phyloP scores from a whole-genome alignment of 2,329 filamentous ascomycete species.

The Triangularia setosa region DNA sequence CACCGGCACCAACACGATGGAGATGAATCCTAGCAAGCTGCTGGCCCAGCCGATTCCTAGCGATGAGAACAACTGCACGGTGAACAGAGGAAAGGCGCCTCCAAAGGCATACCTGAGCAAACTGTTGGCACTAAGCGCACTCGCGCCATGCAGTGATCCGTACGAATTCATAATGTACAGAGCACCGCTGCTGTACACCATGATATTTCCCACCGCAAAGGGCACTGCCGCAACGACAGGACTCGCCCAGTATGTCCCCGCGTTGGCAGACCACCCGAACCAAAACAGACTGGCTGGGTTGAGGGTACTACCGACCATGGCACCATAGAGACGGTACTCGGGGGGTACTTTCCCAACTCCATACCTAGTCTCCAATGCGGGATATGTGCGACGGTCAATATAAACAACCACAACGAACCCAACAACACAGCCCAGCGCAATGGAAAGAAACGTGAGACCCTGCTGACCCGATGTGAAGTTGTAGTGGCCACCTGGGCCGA shows the following conservation, averaged over 20 bases:
- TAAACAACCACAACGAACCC: slow-evolving; percentile 6
- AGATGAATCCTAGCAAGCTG: slow-evolving; percentile 9
- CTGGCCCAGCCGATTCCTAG: slow-evolving; percentile 12
- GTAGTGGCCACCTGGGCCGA: slow-evolving; percentile 24
- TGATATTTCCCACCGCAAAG: slow-evolving; percentile 12
- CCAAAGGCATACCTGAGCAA: slow-evolving; percentile 9
- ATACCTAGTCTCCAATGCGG: slow-evolving; percentile 3
- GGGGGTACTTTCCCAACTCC: slow-evolving; percentile 8
- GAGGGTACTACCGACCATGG: slow-evolving; percentile 12
- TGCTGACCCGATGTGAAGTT: slow-evolving; percentile 20
- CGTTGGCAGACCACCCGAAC: slow-evolving; percentile 13
- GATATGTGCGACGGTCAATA: slow-evolving; percentile 10
- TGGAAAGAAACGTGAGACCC: slow-evolving; percentile 15
- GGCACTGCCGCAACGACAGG: slow-evolving; percentile 10
- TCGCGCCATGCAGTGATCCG: slow-evolving; percentile 6
- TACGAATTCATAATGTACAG: slow-evolving; percentile 16
- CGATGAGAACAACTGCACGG: slow-evolving; percentile 9
- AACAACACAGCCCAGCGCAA: slow-evolving; percentile 13
- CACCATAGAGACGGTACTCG: neutral
- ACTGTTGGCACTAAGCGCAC: slow-evolving; percentile 12
- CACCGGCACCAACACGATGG: slow-evolving; percentile 9
- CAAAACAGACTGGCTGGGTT: slow-evolving; percentile 13
- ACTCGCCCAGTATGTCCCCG: slow-evolving; percentile 28
- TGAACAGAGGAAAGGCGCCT: slow-evolving; percentile 10
- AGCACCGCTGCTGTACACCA: slow-evolving; percentile 21